A percentile compares a stretch with the other conserved stretches of the same genome.
Conservation (phyloP, 352 stramenopile species). For the Globisporangium middletonii region DNA sequence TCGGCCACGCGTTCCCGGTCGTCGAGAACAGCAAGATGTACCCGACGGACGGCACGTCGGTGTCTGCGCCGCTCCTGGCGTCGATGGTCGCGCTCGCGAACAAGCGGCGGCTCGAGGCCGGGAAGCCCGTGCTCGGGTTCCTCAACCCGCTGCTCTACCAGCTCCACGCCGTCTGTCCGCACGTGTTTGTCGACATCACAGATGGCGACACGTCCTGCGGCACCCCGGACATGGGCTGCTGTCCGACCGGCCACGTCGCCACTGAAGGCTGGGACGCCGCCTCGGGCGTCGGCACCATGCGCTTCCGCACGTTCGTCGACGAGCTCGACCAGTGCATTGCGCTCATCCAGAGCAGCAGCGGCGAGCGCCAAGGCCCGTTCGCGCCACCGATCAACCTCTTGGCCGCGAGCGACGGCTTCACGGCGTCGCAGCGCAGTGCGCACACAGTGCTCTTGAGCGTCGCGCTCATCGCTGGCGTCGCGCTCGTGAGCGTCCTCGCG, state of each 20-base stretch:
- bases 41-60: slow-evolving; percentile 64
- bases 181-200: slow-evolving; percentile 69
- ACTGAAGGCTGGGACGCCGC: slow-evolving; percentile 61
- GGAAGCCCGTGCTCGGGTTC: slow-evolving; percentile 46
- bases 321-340: slow-evolving; percentile 40
- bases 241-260: slow-evolving; percentile 34
- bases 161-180: slow-evolving; percentile 42
- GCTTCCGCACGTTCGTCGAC: slow-evolving; percentile 29
- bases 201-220: slow-evolving; percentile 58
- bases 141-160: slow-evolving; percentile 71
- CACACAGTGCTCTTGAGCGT: slow-evolving; percentile 24
- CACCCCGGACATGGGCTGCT: slow-evolving; percentile 39
- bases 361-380: neutral
- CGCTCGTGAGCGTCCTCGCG: slow-evolving; percentile 27
- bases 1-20: slow-evolving; percentile 62
- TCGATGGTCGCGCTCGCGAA: slow-evolving; percentile 64
- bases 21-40: slow-evolving; percentile 44
- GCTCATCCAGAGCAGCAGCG: slow-evolving; percentile 1
- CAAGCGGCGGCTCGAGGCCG: slow-evolving; percentile 27
- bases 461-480: slow-evolving; percentile 27
- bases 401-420: slow-evolving; percentile 8
- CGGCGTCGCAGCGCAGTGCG: slow-evolving; percentile 15
- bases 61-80: slow-evolving; percentile 61
- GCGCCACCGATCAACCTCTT: neutral
- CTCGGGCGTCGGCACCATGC: slow-evolving; percentile 56